Percentiles rank a stretch among this genome's conserved stretches.
phyloP scores from a whole-genome alignment of 805 yeast species.

The Starmera caribaea region DNA sequence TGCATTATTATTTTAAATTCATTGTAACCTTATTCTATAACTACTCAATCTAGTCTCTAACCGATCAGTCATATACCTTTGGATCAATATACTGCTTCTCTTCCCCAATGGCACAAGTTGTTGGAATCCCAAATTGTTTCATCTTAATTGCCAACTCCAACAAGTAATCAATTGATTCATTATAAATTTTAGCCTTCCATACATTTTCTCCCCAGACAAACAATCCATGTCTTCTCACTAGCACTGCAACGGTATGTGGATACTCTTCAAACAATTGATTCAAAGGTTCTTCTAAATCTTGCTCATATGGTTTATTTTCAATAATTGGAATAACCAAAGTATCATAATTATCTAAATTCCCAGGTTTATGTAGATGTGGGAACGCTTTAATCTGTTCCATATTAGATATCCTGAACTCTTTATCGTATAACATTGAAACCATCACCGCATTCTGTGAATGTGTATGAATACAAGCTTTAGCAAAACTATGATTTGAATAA shows the following conservation, averaged over 20 bases:
- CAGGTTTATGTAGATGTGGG: slow-evolving; percentile 42
- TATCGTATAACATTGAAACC: slow-evolving; percentile 58
- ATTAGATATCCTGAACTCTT: slow-evolving; percentile 66
- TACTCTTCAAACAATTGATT: slow-evolving; percentile 55
- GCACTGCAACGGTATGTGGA: slow-evolving; percentile 75
- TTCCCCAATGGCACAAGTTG: slow-evolving; percentile 26
- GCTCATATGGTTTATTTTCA: slow-evolving; percentile 85
- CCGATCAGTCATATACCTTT: slow-evolving; percentile 12
- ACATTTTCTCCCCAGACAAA: slow-evolving; percentile 94
- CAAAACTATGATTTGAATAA: slow-evolving; percentile 43
- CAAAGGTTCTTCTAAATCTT: slow-evolving; percentile 62
- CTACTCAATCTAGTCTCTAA: slow-evolving; percentile 15
- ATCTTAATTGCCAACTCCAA: slow-evolving; percentile 78
- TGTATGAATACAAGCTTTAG: slow-evolving; percentile 92
- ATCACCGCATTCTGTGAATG: slow-evolving; percentile 87
- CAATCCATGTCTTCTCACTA: slow-evolving; percentile 89
- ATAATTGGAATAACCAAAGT: slow-evolving; percentile 80
- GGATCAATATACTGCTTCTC: slow-evolving; percentile 19
- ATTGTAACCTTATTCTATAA: slow-evolving; percentile 4
- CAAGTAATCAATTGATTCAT: slow-evolving; percentile 87
- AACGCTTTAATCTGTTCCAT: slow-evolving; percentile 92
- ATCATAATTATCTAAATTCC: slow-evolving; percentile 64
- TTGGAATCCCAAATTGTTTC: slow-evolving; percentile 59
- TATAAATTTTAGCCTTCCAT: slow-evolving; percentile 88
- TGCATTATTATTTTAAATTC: no score